Evolutionary conservation across 169 alveolate genomes (phyloP), one percentile per base, ranked within the genome.

Genomic region (Cryptosporidium ubiquitum): DNA sequence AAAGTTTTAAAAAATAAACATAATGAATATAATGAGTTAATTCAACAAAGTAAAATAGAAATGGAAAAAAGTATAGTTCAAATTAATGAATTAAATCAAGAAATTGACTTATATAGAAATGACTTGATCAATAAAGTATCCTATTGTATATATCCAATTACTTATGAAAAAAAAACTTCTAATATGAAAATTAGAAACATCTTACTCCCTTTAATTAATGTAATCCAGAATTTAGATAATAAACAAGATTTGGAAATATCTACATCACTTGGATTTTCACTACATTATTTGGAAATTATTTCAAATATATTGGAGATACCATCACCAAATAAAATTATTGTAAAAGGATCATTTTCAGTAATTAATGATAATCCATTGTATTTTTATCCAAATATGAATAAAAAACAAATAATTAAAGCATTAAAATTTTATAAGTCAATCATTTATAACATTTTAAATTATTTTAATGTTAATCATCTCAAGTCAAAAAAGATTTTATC

Each of bases 401-500:
- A 40, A 49, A 69, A 23, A 47, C 66, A 69, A 16, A 26, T 69
- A 7, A 37, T 23, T 20, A 39, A 39, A 44, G 84, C 84, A 26
- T 69, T 69, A 44, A 69, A 44, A 9, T 42, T 69, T 5, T 64
- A 64, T 4, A 70, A 70, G n/a, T 70, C 84, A 70, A 42, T 70
- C 0, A 70, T 70, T 47, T 70, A 70, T 12, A 35, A 70, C 20
- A 29, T 70, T 23, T 44, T 70, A 20, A 70, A 51, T 47, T 70
- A 70, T 55, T 70, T 70, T 47, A 70, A 70, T 14, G 47, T 70
- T 40, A 70, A 70, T 35, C 68, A 51, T 44, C n/a, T 2, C 2
- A 44, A 14, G 3, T 31, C 47, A 29, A 70, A 31, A 44, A 70
- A 47, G 44, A 49, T 70, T 9, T 20, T 70, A 26, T 70, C 35